Evolutionary conservation across 805 yeast species (phyloP).

Genomic region (Kuraishia cidri): DNA sequence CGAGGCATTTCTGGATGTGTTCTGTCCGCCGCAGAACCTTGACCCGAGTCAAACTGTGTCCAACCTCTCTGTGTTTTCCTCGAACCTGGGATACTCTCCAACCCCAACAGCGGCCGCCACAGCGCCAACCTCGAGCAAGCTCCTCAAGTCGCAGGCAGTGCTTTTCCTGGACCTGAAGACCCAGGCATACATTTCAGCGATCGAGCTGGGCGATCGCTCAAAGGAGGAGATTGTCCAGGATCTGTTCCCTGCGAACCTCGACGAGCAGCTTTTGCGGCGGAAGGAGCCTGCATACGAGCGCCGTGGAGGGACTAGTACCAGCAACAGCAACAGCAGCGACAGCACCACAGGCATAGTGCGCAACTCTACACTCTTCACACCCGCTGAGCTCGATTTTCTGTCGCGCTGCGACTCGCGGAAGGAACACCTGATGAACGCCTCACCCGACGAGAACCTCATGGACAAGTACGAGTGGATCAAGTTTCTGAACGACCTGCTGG

Average conservation of each 20-base stretch:
- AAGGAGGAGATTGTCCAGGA: constrained; percentile 63
- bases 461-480: constrained; percentile 81
- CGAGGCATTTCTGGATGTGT: constrained; percentile 76
- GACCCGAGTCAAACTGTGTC: constrained; percentile 31
- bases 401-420: constrained; percentile 66
- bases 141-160: constrained; percentile 74
- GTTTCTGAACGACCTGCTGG: constrained; percentile 71
- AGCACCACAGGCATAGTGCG: constrained; percentile 17
- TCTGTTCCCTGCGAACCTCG: constrained; percentile 63
- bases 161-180: constrained; percentile 84
- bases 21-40: constrained; percentile 65
- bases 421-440: constrained; percentile 41
- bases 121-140: constrained; percentile 10
- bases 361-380: constrained; percentile 37
- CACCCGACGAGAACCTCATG: constrained; percentile 42
- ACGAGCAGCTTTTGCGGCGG: constrained; percentile 32
- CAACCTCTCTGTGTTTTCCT: constrained; percentile 5
- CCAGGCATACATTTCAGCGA: constrained; percentile 87
- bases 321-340: constrained; percentile 18
- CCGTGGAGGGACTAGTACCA: constrained; percentile 6
- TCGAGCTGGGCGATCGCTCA: constrained; percentile 55
- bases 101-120: constrained; percentile 3
- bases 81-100: too few relatives aligned
- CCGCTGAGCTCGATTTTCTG: constrained; percentile 75
- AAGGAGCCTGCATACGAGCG: constrained; percentile 19